Base-by-base conservation (phyloP, 2,329 filamentous ascomycete genomes). In the Aspergillus quadrilineatus region DNA sequence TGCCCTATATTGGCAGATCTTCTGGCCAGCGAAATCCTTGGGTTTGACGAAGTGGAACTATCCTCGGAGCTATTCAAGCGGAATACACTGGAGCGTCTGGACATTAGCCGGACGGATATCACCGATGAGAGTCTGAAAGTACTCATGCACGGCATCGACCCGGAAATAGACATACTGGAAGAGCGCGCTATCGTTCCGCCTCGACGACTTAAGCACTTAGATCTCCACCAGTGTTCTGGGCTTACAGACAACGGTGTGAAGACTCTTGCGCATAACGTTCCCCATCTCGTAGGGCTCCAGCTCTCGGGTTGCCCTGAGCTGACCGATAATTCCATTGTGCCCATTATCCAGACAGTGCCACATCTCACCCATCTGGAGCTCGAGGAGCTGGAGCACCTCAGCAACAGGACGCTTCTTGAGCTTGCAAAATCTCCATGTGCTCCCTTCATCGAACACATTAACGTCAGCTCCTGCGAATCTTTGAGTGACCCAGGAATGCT, bases 401-500 rank as follows among this genome's bases (percentile, higher is more conserved):
- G 89, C 15, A 95, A 97, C 69, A 76, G 78, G 4, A 77, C 91
- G 0, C 77, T 97, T 2, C 82, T 91, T 54, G 85, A 89, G 59
- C 79, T 99, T 6, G 86, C 91, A 47, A 88, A 85, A 64, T 84
- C 90, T 0, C 88, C 90, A 0, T 96, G 90, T 68, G 88, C 88
- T 0, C 73, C 81, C 0, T 79, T 76, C 22, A 79, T 99, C 6
- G 82, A 89, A 63, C 92, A 97, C 69, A 81, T 97, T 5, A 92
- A 90, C 53, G 82, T 97, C 64, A 93, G 90, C 66, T 96, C 92
- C 71, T 99, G 94, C 71, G 93, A 96, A 71, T 86, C 84, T 54
- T 75, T 99, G 2, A 87, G 91, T 26, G 94, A 97, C 69, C 77
- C 80, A 0, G 93, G 93, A 55, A 89, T 97, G 83, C 79, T 96